Evolutionary conservation across 176 grass and related monocot genomes (phyloP).

Genomic region (Oryza coarctata): DNA sequence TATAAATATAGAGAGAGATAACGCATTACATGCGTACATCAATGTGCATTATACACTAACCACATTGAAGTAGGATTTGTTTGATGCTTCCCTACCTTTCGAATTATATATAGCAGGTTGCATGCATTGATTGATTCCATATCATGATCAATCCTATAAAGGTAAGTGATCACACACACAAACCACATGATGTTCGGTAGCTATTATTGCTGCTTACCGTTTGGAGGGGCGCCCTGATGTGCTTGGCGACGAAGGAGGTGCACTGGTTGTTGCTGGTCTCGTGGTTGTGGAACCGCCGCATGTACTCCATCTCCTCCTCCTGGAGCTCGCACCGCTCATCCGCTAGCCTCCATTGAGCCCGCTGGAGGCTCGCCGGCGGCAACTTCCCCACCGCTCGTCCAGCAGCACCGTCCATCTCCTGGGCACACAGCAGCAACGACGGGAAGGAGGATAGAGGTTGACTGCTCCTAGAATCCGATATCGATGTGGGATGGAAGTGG

Average conservation of each 20-base stretch:
- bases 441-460: background rate
- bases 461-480: background rate
- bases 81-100: no score
- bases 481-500: background rate
- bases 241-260: conserved; percentile 71
- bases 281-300: conserved; percentile 53
- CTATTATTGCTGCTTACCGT: conserved; percentile 44
- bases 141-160: background rate
- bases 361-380: background rate
- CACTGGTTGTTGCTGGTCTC: conserved; percentile 63
- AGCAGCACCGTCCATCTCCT: background rate
- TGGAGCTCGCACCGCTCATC: conserved; percentile 52
- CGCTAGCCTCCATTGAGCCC: conserved; percentile 43
- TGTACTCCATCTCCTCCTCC: conserved; percentile 56
- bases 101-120: no score
- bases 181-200: background rate
- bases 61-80: no score
- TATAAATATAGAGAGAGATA: no score
- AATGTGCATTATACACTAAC: no score
- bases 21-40: no score
- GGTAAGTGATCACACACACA: background rate
- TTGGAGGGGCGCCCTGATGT: conserved; percentile 75
- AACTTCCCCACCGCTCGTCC: background rate
- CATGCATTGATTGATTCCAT: no score
- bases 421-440: no score